Evolutionary conservation across 305 asterid species (phyloP).

Genomic region (Fraxinus greggii): DNA sequence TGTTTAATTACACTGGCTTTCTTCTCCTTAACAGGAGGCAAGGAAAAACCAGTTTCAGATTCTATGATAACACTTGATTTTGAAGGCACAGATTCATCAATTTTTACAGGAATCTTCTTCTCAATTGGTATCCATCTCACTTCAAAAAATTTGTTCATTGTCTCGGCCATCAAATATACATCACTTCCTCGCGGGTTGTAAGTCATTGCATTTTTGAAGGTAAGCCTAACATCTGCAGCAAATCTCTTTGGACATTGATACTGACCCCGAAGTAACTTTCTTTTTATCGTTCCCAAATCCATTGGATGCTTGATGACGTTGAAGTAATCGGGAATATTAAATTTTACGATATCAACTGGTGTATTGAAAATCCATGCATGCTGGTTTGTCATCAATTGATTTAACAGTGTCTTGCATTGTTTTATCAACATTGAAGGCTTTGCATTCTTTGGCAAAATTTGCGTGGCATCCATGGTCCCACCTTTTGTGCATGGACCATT

Average conservation of each 20-base stretch:
- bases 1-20: not conserved
- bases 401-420: slow-evolving; percentile 54
- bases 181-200: not conserved
- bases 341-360: slow-evolving; percentile 63
- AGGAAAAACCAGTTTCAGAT: not conserved
- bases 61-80: not conserved
- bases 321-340: slow-evolving; percentile 46
- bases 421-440: slow-evolving; percentile 44
- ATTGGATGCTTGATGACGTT: not conserved
- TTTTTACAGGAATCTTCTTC: not conserved
- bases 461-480: slow-evolving; percentile 22
- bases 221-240: not conserved
- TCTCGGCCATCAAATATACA: not conserved
- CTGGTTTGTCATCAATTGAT: slow-evolving; percentile 48
- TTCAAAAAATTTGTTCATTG: not conserved
- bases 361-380: slow-evolving; percentile 51
- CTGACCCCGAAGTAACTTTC: slow-evolving; percentile 39
- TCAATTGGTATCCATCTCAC: not conserved
- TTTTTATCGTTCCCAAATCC: slow-evolving; percentile 53
- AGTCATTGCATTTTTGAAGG: not conserved
- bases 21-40: not conserved
- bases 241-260: not conserved
- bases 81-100: not conserved
- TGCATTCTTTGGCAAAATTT: slow-evolving; percentile 29
- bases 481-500: not conserved